A percentile compares a stretch with the other conserved stretches of the same genome.
These are phyloP conservation scores for Chaetomium globosum DNA, from an alignment of 2,329 filamentous ascomycete species.

Conservation along the genomic window DNA sequence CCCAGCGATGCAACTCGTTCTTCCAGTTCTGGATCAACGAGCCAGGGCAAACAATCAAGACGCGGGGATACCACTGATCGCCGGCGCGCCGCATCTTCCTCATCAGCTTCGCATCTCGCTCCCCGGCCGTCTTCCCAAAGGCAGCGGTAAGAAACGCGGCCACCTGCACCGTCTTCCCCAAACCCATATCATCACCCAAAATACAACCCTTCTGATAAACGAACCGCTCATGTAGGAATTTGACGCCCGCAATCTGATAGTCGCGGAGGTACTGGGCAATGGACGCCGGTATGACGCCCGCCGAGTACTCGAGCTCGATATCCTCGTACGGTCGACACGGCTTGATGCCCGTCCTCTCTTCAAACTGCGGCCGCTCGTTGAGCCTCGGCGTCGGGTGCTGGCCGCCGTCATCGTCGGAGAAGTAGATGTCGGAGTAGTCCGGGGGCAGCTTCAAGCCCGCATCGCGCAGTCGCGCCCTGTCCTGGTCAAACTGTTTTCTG, in stretches of 20 bases:
- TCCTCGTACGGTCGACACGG: constrained; percentile 73
- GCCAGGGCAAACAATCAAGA: constrained; percentile 85
- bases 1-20: constrained; percentile 84
- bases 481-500: constrained; percentile 68
- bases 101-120: constrained; percentile 83
- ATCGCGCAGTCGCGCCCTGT: constrained; percentile 61
- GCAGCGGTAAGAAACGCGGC: constrained; percentile 88
- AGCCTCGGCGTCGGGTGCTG: constrained; percentile 47
- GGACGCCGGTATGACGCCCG: constrained; percentile 80
- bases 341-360: constrained; percentile 55
- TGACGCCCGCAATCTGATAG: constrained; percentile 84
- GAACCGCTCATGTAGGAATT: constrained; percentile 85
- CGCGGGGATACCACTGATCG: constrained; percentile 76
- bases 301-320: constrained; percentile 72
- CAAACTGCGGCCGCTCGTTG: constrained; percentile 71
- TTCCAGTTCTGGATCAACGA: constrained; percentile 90
- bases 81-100: constrained; percentile 72
- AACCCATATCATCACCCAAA: constrained; percentile 93
- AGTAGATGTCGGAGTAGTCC: constrained; percentile 71
- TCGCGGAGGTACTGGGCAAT: constrained; percentile 90
- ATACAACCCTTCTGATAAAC: constrained; percentile 90
- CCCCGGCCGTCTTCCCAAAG: constrained; percentile 91
- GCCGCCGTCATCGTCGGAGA: constrained; percentile 71
- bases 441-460: constrained; percentile 77
- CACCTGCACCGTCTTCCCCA: constrained; percentile 96